Percentiles rank a stretch among this genome's conserved stretches.
Evolutionary conservation across 2,329 filamentous ascomycete genomes (phyloP).

Genomic region (Leptographium flavum): DNA sequence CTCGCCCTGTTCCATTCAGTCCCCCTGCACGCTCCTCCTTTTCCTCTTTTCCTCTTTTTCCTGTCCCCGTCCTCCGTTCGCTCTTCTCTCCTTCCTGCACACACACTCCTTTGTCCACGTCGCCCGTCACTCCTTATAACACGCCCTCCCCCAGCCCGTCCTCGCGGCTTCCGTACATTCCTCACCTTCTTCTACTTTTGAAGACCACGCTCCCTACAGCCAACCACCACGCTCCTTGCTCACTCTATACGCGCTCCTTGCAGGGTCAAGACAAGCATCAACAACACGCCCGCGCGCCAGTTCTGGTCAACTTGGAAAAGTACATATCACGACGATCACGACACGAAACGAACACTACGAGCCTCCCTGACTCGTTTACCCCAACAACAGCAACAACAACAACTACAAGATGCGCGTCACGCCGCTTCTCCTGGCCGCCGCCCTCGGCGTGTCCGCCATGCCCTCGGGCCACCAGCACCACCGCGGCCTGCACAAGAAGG

Average conservation of each 20-base stretch:
- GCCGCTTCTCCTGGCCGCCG: constrained; percentile 18
- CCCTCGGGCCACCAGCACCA: constrained; percentile 24
- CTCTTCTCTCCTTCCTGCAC: constrained; percentile 3
- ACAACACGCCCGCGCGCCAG: constrained; percentile 1
- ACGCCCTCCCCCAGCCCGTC: not conserved
- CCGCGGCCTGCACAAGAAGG: constrained; percentile 16
- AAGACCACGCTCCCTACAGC: constrained; percentile 2
- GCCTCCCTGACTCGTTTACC: not conserved
- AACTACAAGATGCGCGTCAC: constrained; percentile 13
- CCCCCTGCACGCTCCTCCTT: not conserved
- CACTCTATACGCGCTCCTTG: constrained; percentile 2
- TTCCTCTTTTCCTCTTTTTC: not conserved
- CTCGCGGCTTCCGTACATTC: not conserved
- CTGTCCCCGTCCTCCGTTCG: not conserved
- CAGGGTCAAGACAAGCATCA: not conserved
- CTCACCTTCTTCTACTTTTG: not conserved
- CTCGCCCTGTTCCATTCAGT: not conserved
- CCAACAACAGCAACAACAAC: not conserved
- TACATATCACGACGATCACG: not conserved
- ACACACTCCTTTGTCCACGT: not conserved
- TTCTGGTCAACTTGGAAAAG: constrained; percentile 12
- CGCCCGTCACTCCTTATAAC: constrained; percentile 8
- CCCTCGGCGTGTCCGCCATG: constrained; percentile 18
- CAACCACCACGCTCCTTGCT: constrained; percentile 6
- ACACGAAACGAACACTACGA: not conserved